Evolutionary conservation across 768 basidiomycete genomes (phyloP).

Genomic region (Pleurotus salmoneostramineus): DNA sequence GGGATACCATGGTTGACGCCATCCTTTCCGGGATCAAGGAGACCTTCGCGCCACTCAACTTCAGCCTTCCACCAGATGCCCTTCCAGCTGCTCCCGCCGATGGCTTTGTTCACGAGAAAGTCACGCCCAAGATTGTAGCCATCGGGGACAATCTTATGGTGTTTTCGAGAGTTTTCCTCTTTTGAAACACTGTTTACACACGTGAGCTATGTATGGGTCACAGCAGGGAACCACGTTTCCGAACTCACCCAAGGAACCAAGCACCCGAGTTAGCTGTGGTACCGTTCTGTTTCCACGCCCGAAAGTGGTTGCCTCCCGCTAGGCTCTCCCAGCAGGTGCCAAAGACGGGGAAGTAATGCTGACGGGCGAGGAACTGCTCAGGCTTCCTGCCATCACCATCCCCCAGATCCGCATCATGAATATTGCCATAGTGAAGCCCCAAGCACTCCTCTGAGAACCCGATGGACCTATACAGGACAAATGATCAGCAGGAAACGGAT

Average conservation of each 20-base stretch:
- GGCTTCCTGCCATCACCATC: constrained; percentile 71
- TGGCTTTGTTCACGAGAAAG: constrained; percentile 66
- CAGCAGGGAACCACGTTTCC: neutral
- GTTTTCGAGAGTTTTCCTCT: constrained; percentile 61
- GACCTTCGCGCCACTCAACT: constrained; percentile 69
- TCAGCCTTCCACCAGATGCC: constrained; percentile 73
- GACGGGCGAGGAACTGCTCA: constrained; percentile 72
- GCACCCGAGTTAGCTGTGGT: constrained; percentile 66
- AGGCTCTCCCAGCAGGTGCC: constrained; percentile 91
- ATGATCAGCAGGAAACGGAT: neutral
- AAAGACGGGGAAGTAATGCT: constrained; percentile 72
- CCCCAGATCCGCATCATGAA: constrained; percentile 79
- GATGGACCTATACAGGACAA: constrained; percentile 51
- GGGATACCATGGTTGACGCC: constrained; percentile 76
- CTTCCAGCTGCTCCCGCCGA: constrained; percentile 56
- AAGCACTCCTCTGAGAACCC: constrained; percentile 83
- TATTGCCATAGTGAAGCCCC: constrained; percentile 66
- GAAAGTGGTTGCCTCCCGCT: constrained; percentile 85
- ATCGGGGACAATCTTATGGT: constrained; percentile 71
- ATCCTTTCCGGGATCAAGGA: constrained; percentile 63
- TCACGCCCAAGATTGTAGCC: constrained; percentile 83
- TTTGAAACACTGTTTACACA: constrained; percentile 55
- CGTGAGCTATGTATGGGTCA: neutral
- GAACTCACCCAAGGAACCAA: constrained; percentile 78
- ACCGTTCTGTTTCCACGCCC: constrained; percentile 89